A percentile compares a stretch with the other conserved stretches of the same genome.
Evolutionary conservation across 2,329 filamentous ascomycete species (phyloP).

Genomic region (Penicillium palitans): DNA sequence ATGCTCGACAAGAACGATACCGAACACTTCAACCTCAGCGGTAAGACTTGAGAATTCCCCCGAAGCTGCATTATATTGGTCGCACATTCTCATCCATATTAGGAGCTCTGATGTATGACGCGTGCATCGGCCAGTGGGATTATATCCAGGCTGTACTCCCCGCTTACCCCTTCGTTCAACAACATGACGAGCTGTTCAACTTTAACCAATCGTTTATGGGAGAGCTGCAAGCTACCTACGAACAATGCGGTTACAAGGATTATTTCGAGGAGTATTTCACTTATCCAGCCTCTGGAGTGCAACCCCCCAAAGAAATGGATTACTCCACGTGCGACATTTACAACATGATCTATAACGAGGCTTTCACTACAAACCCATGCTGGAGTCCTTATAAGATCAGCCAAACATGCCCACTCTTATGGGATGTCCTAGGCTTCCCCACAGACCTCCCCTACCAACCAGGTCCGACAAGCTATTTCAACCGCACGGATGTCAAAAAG

Average conservation of each 20-base stretch:
- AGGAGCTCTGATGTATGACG: slow-evolving; percentile 69
- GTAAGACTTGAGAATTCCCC: slow-evolving; percentile 32
- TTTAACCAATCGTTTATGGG: slow-evolving; percentile 47
- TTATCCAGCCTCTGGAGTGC: slow-evolving; percentile 45
- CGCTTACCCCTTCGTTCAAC: slow-evolving; percentile 45
- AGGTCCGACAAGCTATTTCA: slow-evolving; percentile 64
- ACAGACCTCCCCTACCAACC: slow-evolving; percentile 57
- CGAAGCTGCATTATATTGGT: background rate
- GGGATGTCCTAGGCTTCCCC: slow-evolving; percentile 69
- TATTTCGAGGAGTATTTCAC: slow-evolving; percentile 54
- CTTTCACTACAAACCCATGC: slow-evolving; percentile 67
- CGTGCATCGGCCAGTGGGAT: slow-evolving; percentile 51
- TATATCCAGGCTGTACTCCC: slow-evolving; percentile 37
- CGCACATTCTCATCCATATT: slow-evolving; percentile 1
- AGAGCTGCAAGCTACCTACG: slow-evolving; percentile 42
- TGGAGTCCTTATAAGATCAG: slow-evolving; percentile 75
- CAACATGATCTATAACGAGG: slow-evolving; percentile 56
- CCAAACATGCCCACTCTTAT: slow-evolving; percentile 68
- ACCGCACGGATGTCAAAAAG: slow-evolving; percentile 67
- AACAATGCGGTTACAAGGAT: slow-evolving; percentile 49
- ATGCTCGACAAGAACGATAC: slow-evolving; percentile 71
- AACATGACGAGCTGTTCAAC: slow-evolving; percentile 46
- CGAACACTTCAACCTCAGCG: slow-evolving; percentile 66
- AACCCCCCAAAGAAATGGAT: slow-evolving; percentile 62
- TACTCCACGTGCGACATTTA: slow-evolving; percentile 59